These are phyloP conservation scores for Trypanosoma theileri DNA, from an alignment of 208 protist genomes.

Conservation along the genomic window DNA sequence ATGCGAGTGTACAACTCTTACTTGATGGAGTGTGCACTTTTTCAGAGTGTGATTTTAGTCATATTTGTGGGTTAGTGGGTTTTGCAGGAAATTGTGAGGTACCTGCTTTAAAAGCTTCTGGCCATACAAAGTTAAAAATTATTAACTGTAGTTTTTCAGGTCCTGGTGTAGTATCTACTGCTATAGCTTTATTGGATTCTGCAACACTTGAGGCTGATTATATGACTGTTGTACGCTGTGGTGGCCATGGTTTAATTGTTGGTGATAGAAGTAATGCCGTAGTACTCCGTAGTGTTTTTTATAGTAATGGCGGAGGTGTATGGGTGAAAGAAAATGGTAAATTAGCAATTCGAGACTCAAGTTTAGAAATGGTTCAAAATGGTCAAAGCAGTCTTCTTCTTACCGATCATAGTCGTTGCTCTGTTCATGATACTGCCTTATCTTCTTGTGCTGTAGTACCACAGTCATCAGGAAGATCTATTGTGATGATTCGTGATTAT, in stretches of 20 bases:
- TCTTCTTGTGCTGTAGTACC: background rate
- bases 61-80: slow-evolving; percentile 9
- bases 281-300: slow-evolving; percentile 15
- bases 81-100: slow-evolving; percentile 9
- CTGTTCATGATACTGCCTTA: slow-evolving; percentile 9
- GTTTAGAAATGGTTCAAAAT: slow-evolving; percentile 1
- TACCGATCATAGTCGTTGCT: slow-evolving; percentile 18
- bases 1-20: slow-evolving; percentile 22
- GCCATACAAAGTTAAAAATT: slow-evolving; percentile 15
- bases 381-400: slow-evolving; percentile 16
- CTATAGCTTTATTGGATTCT: slow-evolving; percentile 17
- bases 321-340: slow-evolving; percentile 25
- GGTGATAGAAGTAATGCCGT: slow-evolving; percentile 14
- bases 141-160: slow-evolving; percentile 26
- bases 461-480: background rate
- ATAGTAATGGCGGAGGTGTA: slow-evolving; percentile 13
- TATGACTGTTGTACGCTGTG: slow-evolving; percentile 11
- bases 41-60: slow-evolving; percentile 21
- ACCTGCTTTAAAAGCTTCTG: slow-evolving; percentile 15
- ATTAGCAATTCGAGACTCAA: slow-evolving; percentile 18
- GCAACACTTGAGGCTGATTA: slow-evolving; percentile 23
- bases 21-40: slow-evolving; percentile 16
- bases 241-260: slow-evolving; percentile 26
- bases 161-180: slow-evolving; percentile 17
- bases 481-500: slow-evolving; percentile 18